Conservation (phyloP, 83 land plant species). For the Picea abies region DNA sequence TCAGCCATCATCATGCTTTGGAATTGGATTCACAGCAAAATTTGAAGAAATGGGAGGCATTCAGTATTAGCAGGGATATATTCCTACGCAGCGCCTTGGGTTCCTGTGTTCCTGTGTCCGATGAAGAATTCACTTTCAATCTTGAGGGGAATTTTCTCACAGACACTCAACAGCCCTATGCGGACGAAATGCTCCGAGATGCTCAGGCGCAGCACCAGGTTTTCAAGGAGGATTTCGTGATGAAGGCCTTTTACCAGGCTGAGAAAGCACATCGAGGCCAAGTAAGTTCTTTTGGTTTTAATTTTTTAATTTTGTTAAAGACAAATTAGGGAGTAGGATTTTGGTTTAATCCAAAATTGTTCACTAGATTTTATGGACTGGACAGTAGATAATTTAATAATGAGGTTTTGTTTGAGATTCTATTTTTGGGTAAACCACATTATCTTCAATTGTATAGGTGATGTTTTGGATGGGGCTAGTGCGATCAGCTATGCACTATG, state of each 20-base stretch:
- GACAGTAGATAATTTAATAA: too few species aligned
- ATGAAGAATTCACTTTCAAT: conserved; percentile 40
- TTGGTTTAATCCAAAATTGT: too few species aligned
- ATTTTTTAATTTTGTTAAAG: background rate
- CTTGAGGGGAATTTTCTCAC: conserved; percentile 36
- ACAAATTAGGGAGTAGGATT: background rate
- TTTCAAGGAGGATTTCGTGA: conserved; percentile 66
- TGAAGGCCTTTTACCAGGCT: conserved; percentile 86
- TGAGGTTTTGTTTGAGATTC: too few species aligned
- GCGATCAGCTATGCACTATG: too few species aligned
- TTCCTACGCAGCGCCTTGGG: conserved; percentile 43
- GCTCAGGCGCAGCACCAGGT: conserved; percentile 82
- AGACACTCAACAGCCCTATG: conserved; percentile 32
- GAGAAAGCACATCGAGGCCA: conserved; percentile 92
- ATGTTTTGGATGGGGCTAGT: too few species aligned
- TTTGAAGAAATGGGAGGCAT: conserved; percentile 10
- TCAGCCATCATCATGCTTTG: conserved; percentile 21
- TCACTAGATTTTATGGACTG: too few species aligned
- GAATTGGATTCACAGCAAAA: conserved; percentile 28
- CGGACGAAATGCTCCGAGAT: conserved; percentile 58
- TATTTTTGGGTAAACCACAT: too few species aligned
- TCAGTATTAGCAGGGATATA: conserved; percentile 33
- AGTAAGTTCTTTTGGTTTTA: conserved; percentile 36
- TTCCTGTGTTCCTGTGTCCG: conserved; percentile 26
- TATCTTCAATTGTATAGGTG: too few species aligned